Evolutionary conservation across 768 basidiomycete genomes (phyloP).

Genomic region (Suillus clintonianus): DNA sequence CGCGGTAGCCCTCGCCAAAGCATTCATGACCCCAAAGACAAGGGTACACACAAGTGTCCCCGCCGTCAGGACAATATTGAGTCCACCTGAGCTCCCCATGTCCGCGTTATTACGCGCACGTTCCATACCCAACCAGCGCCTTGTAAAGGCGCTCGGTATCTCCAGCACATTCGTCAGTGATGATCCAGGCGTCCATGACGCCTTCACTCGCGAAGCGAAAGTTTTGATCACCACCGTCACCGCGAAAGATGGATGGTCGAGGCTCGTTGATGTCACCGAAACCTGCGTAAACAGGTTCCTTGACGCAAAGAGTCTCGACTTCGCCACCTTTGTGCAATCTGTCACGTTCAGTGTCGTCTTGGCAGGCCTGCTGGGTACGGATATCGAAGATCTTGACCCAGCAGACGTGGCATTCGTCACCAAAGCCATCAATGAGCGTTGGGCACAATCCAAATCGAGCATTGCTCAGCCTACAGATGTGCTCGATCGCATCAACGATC

Average conservation of each 20-base stretch:
- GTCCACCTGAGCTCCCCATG: conserved; percentile 15
- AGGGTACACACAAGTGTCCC: conserved; percentile 11
- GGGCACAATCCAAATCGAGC: conserved; percentile 41
- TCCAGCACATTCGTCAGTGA: conserved; percentile 56
- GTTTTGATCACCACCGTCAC: conserved; percentile 14
- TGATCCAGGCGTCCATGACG: conserved; percentile 30
- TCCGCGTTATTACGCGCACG: conserved; percentile 17
- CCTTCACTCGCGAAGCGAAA: conserved; percentile 25
- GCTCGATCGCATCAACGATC: conserved; percentile 29
- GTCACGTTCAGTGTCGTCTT: conserved; percentile 42
- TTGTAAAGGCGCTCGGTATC: conserved; percentile 27
- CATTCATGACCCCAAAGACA: not conserved
- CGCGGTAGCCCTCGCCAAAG: not conserved
- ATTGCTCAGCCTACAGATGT: conserved; percentile 25
- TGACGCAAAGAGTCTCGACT: conserved; percentile 13
- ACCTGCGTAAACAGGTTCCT: not conserved
- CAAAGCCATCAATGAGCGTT: conserved; percentile 37
- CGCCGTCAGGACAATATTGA: conserved; percentile 14
- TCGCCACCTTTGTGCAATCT: conserved; percentile 40
- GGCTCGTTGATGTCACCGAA: conserved; percentile 16
- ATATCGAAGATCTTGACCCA: conserved; percentile 29
- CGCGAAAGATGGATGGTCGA: conserved; percentile 15
- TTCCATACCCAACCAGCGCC: conserved; percentile 22
- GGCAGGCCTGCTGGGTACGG: conserved; percentile 36
- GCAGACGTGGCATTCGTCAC: conserved; percentile 38